Conservation (phyloP, 345 rosid genomes). For the Adansonia digitata region DNA sequence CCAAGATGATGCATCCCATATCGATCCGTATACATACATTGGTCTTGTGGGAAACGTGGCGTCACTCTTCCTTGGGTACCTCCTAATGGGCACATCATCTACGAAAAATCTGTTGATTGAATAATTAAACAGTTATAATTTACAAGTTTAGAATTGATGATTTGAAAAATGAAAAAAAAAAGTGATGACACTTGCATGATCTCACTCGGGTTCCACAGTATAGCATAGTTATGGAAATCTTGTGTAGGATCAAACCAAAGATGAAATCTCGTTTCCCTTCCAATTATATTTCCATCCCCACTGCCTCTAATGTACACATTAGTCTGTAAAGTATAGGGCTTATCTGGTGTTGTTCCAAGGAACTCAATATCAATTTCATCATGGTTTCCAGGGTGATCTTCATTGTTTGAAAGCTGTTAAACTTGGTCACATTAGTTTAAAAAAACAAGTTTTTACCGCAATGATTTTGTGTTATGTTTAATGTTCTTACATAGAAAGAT, state of each 20-base stretch:
- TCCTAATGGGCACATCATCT: slow-evolving; percentile 86
- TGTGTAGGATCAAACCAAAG: slow-evolving; percentile 94
- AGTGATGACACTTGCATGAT: slow-evolving; percentile 53
- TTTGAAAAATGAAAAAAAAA: background rate
- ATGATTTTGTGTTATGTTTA: background rate
- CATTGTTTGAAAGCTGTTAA: slow-evolving; percentile 74
- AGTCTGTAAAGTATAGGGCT: slow-evolving; percentile 82
- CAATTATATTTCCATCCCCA: slow-evolving; percentile 71
- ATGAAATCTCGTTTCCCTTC: slow-evolving; percentile 74
- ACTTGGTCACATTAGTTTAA: background rate
- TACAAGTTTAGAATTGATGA: no score
- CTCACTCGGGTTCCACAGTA: slow-evolving; percentile 62
- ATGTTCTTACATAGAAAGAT: slow-evolving; percentile 56
- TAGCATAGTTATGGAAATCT: slow-evolving; percentile 73
- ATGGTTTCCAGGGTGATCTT: slow-evolving; percentile 78
- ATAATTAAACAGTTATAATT: no score
- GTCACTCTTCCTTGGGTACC: slow-evolving; percentile 60
- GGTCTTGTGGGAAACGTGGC: slow-evolving; percentile 71
- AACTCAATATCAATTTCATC: slow-evolving; percentile 91
- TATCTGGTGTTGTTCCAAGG: slow-evolving; percentile 66
- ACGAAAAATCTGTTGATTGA: slow-evolving; percentile 58
- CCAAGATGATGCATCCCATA: slow-evolving; percentile 98
- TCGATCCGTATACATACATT: slow-evolving; percentile 79
- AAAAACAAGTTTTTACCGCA: background rate
- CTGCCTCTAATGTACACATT: slow-evolving; percentile 88